Base-by-base conservation (phyloP, 139 green algal genomes). In the Closterium sp. region DNA sequence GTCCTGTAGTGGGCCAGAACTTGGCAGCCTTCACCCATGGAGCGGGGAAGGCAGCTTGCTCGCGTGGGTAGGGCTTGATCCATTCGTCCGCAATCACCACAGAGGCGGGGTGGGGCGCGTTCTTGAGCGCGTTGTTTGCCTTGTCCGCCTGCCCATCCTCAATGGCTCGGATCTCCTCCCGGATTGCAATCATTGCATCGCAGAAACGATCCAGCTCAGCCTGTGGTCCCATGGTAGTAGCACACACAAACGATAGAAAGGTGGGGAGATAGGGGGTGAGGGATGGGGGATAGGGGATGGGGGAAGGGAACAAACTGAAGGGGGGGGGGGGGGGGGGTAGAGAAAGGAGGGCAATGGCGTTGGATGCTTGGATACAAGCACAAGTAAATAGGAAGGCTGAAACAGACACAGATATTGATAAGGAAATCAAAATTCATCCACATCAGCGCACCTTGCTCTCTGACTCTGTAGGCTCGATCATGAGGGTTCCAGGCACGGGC, bases 391-490 rank as follows among this genome's bases (percentile, higher is more conserved):
- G n/a, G n/a, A n/a, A n/a, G n/a, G n/a, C n/a, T n/a, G n/a, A n/a
- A n/a, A n/a, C n/a, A n/a, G n/a, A n/a, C n/a, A n/a, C n/a, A n/a
- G n/a, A n/a, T n/a, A n/a, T n/a, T n/a, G 64, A 83, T 16, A 83
- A 16, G 64, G 16, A 83, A 16, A 83, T 10, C 12, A 28, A 83
- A 10, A 83, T 28, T 28, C 64, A 83, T 83, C 12, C 33, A 91
- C 64, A 91, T 31, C 88, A 88, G 7, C 88, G 25, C 34, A 94
- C 91, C 91, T 98, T 98, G 95, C 88, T 95, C 96, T 99, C 97
- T 21, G 89, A 96, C 96, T 99, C 97, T 19, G 98, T 99, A 81
- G 98, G 98, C 97, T 99, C 98, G 28, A 99, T 97, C 98, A 99
- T 99, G 35, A 99, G 96, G 12, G 98, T 99, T 90, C 98, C 97